Evolutionary conservation across 116 monocot species (phyloP).

Genomic region (Posidonia oceanica): DNA sequence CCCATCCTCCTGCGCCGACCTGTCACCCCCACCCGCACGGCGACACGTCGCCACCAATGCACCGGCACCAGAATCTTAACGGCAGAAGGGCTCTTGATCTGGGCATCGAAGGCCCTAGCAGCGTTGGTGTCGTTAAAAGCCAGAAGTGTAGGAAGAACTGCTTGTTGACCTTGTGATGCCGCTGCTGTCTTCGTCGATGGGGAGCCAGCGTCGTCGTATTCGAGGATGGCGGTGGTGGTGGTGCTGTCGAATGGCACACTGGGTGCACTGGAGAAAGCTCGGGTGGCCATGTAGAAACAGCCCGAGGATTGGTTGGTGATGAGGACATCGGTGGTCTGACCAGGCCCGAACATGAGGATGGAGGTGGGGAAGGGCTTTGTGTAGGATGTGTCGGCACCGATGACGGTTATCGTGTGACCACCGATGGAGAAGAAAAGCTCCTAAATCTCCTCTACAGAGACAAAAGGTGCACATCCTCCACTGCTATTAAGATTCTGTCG

Average conservation of each 20-base stretch:
- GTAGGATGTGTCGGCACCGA: conserved; percentile 22
- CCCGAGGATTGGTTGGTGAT: conserved; percentile 6
- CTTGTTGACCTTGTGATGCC: conserved; percentile 1
- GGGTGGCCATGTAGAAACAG: conserved; percentile 53
- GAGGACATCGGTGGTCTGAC: conserved; percentile 26
- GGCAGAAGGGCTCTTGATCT: conserved; percentile 15
- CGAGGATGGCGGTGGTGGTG: conserved; percentile 71
- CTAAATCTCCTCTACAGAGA: no score
- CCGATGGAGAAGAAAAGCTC: conserved; percentile 34
- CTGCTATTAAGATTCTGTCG: no score
- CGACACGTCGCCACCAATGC: no score
- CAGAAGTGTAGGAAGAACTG: conserved; percentile 30
- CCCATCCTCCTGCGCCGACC: no score
- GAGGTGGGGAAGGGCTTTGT: conserved; percentile 14
- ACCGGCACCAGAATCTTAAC: conserved; percentile 32
- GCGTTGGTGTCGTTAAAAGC: conserved; percentile 46
- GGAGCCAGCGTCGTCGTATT: conserved; percentile 17
- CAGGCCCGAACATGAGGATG: conserved; percentile 15
- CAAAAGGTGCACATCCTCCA: no score
- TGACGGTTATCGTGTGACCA: conserved; percentile 19
- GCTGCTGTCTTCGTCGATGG: conserved; percentile 6
- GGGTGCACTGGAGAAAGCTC: conserved; percentile 46
- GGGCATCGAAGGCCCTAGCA: conserved; percentile 20
- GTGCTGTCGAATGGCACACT: conserved; percentile 65
- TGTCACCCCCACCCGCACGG: no score